Percentiles rank a stretch among this genome's conserved stretches.
phyloP scores from a whole-genome alignment of 1,284 basidiomycete genomes.

The Ganoderma lucidum region DNA sequence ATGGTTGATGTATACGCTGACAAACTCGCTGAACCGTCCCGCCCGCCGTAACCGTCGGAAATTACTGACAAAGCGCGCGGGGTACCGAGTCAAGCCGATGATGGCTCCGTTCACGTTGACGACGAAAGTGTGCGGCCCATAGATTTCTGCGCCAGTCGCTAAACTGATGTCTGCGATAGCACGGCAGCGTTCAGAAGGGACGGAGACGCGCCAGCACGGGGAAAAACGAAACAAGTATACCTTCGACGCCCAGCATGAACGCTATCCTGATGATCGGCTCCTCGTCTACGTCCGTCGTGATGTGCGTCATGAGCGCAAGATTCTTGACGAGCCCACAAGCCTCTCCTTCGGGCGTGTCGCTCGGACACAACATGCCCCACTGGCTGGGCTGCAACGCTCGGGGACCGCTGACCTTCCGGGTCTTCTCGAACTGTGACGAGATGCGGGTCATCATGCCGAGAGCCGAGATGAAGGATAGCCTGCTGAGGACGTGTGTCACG shows the following conservation, averaged over 20 bases:
- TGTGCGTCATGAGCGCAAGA: slow-evolving; percentile 99
- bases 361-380: slow-evolving; percentile 99
- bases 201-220: slow-evolving; percentile 2
- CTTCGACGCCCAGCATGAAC: slow-evolving; percentile 96
- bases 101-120: slow-evolving; percentile 98
- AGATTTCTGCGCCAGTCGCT: slow-evolving; percentile 96
- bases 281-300: slow-evolving; percentile 99
- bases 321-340: slow-evolving; percentile 99
- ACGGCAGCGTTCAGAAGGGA: slow-evolving; percentile 25
- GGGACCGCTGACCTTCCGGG: slow-evolving; percentile 97
- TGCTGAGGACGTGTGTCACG: slow-evolving; percentile 97
- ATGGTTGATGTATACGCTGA: slow-evolving; percentile 96
- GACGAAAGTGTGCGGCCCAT: slow-evolving; percentile 90
- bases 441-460: slow-evolving; percentile 99
- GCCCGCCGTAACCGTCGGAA: slow-evolving; percentile 95
- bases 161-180: slow-evolving; percentile 83
- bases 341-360: slow-evolving; percentile 99
- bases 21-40: slow-evolving; percentile 94
- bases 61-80: slow-evolving; percentile 86
- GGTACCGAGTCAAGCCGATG: slow-evolving; percentile 91
- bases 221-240: slow-evolving; percentile 49
- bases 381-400: slow-evolving; percentile 97
- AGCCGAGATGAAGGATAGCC: slow-evolving; percentile 96
- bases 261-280: slow-evolving; percentile 91
- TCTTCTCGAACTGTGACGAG: slow-evolving; percentile 99